Base-by-base conservation (phyloP, 2,329 filamentous ascomycete genomes). In the Tolypocladium pustulatum region DNA sequence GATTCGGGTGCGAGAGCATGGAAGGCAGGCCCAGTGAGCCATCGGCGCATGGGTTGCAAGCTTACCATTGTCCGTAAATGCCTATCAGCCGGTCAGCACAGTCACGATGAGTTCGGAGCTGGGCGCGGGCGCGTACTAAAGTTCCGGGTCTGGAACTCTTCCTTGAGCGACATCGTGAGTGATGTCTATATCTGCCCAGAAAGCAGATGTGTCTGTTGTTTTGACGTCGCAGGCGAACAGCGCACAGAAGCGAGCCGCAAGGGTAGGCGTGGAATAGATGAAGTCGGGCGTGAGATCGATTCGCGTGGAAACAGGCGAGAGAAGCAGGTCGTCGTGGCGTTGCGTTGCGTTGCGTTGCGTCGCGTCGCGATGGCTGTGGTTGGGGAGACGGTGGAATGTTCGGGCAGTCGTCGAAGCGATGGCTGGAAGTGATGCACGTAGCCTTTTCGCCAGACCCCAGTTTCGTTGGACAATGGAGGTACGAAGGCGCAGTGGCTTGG, bases 51-150 rank as follows among this genome's bases (percentile, higher is more conserved):
- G 27, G 55, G 38, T 53, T 20, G 51, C 57, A 55, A 58, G 70
- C 83, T 80, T 79, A 89, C 86, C 86, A 89, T 86, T 89, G 86
- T 73, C 83, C 86, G 68, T 89, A 89, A 74, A 89, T 89, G 75
- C 86, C 86, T 89, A 27, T 37, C 9, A 34, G 30, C n/a, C 34
- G 34, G 54, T 61, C 49, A 51, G 37, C 22, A 43, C 36, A 43
- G 25, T 49, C 56, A 55, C 59, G 27, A 51, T 46, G 25, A 55
- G 57, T 36, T 54, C 22, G 56, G 63, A 58, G 51, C 51, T 57
- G 15, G 10, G 32, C 13, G 9, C 27, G 27, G 6, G 2, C 61
- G 77, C 85, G 68, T 79, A 89, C 86, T 89, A 76, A 89, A 89
- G 76, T 89, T 89, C 69, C 86, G 80, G 61, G 85, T 87, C 71